Evolutionary conservation across 2,329 filamentous ascomycete species (phyloP), one percentile per base, ranked within the genome.

Genomic region (Colletotrichum lentis): DNA sequence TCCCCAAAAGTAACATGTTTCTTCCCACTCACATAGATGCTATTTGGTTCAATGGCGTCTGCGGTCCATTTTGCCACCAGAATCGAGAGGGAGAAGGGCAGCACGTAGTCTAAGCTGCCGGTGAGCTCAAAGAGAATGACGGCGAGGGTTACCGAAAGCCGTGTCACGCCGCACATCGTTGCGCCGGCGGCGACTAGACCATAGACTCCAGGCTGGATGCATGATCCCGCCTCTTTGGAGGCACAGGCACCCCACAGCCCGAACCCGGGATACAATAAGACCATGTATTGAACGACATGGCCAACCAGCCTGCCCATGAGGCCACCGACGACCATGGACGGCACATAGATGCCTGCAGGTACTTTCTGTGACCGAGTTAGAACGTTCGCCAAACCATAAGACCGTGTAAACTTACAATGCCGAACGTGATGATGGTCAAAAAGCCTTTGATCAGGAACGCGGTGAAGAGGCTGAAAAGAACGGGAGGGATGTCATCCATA

Each of bases 1-100:
- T 0, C 3, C 20, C 73, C 61, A 16, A 41, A 12, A 10, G 1
- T 10, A 1, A 3, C 14, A 31, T 22, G 5, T 2, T 8, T 18
- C 0, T 35, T 11, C 24, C 31, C 16, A 80, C 88, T 80, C 79
- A 91, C 89, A 77, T 97, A 98, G 70, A 99, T 97, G 77, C 93
- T 97, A 61, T 93, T 85, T 18, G 95, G 96, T 78, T 99, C 96
- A 59, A 99, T 88, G 3, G 94, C 94, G 79, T 98, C 96, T 0
- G 96, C 94, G 0, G 94, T 97, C 96, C 96, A 99, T 80, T 99
- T 99, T n/a, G 95, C 90, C 35, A 97, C 94, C 4, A 98, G 84
- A 41, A 99, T 93, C 0, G 93, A 91, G 10, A 99, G 82, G 0
- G 94, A 97, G 77, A 98, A 98, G 0, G 96, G 96, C 12, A 99